These are phyloP conservation scores for Kwoniella shandongensis DNA, from an alignment of 768 basidiomycete genomes.

Conservation along the genomic window DNA sequence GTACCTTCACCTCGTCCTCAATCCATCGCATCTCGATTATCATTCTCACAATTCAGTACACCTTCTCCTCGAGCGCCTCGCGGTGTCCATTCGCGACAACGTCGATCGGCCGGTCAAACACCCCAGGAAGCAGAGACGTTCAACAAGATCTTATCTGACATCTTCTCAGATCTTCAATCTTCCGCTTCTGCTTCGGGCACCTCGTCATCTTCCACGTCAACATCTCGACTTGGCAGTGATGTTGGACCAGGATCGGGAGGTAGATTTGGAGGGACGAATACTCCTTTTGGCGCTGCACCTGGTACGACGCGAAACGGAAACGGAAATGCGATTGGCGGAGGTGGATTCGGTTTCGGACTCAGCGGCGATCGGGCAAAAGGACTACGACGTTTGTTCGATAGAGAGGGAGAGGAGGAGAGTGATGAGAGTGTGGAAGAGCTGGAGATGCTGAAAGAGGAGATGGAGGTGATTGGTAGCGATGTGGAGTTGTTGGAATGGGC, in stretches of 20 bases:
- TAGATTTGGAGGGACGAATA: not conserved
- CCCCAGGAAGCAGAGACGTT: conserved; percentile 29
- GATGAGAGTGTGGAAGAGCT: conserved; percentile 30
- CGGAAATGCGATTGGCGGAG: no score
- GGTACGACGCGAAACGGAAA: no score
- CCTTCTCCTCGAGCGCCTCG: conserved; percentile 15
- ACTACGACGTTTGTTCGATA: not conserved
- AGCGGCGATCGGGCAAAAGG: not conserved
- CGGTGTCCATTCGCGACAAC: conserved; percentile 21
- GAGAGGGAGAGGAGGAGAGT: conserved; percentile 16
- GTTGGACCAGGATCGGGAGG: not conserved
- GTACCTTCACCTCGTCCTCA: conserved; percentile 5
- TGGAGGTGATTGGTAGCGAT: conserved; percentile 31
- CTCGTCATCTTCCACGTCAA: not conserved
- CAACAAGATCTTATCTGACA: conserved; percentile 26
- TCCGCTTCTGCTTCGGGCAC: not conserved
- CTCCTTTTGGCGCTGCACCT: conserved; percentile 4
- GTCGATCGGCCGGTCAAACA: conserved; percentile 23
- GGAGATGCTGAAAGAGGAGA: conserved; percentile 46
- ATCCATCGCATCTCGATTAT: conserved; percentile 8
- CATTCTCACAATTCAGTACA: conserved; percentile 7
- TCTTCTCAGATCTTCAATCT: conserved; percentile 29
- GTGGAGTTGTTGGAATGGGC: conserved; percentile 42
- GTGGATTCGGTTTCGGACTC: conserved; percentile 5
- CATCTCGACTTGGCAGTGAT: no score